Evolutionary conservation across 192 early-diverging fungal species (phyloP).

Genomic region (Entomortierella beljakovae): DNA sequence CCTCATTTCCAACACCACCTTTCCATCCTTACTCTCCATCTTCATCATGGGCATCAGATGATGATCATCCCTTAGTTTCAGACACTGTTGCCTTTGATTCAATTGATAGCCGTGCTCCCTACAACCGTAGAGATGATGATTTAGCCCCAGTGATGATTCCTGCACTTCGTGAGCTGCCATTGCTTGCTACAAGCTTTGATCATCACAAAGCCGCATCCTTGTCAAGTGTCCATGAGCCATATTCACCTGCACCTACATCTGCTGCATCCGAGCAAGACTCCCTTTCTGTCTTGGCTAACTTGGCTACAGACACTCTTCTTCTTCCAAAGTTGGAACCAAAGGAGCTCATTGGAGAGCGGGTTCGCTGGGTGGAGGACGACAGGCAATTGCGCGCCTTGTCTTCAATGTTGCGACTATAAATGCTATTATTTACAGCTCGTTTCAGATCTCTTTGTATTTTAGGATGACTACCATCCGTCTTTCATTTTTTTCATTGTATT

Average conservation of each 20-base stretch:
- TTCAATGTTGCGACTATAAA: slow-evolving; percentile 48
- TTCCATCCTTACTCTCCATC: slow-evolving; percentile 39
- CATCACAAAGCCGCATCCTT: slow-evolving; percentile 9
- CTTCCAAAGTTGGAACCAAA: slow-evolving; percentile 46
- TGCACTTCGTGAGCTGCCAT: slow-evolving; percentile 25
- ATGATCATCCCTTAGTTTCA: slow-evolving; percentile 36
- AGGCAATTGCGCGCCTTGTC: slow-evolving; percentile 45
- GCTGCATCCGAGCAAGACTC: slow-evolving; percentile 39
- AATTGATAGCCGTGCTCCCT: background rate
- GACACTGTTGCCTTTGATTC: slow-evolving; percentile 28
- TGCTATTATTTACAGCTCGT: too few relatives aligned
- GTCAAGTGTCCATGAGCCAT: slow-evolving; percentile 8
- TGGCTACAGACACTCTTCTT: slow-evolving; percentile 43
- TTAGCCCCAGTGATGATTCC: slow-evolving; percentile 31
- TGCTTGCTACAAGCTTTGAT: slow-evolving; percentile 31
- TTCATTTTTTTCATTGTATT: too few relatives aligned
- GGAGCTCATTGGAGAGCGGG: slow-evolving; percentile 39
- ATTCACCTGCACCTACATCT: slow-evolving; percentile 4
- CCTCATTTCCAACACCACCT: slow-evolving; percentile 42
- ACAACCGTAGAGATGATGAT: slow-evolving; percentile 8
- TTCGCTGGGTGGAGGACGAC: slow-evolving; percentile 52
- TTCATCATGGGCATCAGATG: slow-evolving; percentile 46
- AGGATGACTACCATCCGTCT: too few relatives aligned
- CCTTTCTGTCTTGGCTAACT: slow-evolving; percentile 45
- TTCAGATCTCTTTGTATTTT: too few relatives aligned